These are phyloP conservation scores for Kwoniella sp. DNA, from an alignment of 768 basidiomycete species.

Conservation along the genomic window DNA sequence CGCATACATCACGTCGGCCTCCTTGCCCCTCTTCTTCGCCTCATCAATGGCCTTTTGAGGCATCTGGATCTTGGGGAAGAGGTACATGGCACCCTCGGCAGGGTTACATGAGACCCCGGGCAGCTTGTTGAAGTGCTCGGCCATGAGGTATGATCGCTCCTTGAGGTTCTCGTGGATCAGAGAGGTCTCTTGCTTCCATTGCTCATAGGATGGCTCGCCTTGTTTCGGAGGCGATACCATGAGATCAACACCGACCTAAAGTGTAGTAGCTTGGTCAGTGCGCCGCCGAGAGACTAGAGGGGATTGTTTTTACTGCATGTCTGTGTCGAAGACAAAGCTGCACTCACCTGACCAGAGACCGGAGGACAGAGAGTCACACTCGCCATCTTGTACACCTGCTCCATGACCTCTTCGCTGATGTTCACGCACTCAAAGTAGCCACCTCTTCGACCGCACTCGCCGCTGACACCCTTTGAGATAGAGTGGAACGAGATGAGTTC, in stretches of 20 bases:
- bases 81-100: conserved; percentile 80
- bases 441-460: conserved; percentile 95
- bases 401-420: conserved; percentile 72
- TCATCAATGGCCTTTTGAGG: conserved; percentile 72
- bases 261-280: too few species aligned
- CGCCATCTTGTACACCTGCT: conserved; percentile 95
- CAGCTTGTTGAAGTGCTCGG: conserved; percentile 73
- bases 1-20: conserved; percentile 87
- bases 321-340: too few species aligned
- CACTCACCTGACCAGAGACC: conserved; percentile 65
- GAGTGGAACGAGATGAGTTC: conserved; percentile 95
- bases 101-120: conserved; percentile 77
- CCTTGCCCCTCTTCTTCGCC: conserved; percentile 71
- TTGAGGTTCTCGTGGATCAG: conserved; percentile 67
- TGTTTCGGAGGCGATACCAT: conserved; percentile 85
- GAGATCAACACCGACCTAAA: conserved; percentile 87
- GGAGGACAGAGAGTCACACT: conserved; percentile 87
- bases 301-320: background rate
- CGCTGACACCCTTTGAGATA: conserved; percentile 92
- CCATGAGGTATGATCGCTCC: conserved; percentile 61
- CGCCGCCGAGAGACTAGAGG: background rate
- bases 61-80: conserved; percentile 81
- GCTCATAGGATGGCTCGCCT: conserved; percentile 72
- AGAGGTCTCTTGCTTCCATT: conserved; percentile 83
- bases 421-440: conserved; percentile 95